Evolutionary conservation across 257 asterid genomes (phyloP).

Genomic region (Echites panduratus): DNA sequence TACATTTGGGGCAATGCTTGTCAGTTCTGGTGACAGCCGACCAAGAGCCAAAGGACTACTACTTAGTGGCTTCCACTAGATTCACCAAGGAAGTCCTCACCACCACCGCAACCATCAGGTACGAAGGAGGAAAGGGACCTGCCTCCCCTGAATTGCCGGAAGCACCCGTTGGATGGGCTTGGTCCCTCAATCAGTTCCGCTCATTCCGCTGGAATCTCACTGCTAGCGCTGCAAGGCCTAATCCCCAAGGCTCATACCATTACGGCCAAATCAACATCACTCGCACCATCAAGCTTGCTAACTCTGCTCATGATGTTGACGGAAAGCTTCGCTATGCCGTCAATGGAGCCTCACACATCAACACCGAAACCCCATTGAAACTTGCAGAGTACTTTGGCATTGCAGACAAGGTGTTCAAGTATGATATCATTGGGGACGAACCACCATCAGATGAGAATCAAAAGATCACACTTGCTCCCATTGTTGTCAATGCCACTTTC

Average conservation of each 20-base stretch:
- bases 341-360: conserved; percentile 50
- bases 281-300: conserved; percentile 43
- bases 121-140: conserved; percentile 28
- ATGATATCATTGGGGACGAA: conserved; percentile 35
- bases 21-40: conserved; percentile 52
- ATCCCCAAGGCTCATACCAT: conserved; percentile 68
- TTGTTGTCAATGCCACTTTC: conserved; percentile 45
- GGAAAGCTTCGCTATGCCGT: conserved; percentile 42
- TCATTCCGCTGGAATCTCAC: conserved; percentile 60
- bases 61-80: conserved; percentile 49
- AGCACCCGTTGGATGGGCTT: conserved; percentile 40
- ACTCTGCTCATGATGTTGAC: conserved; percentile 19
- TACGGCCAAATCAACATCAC: conserved; percentile 58
- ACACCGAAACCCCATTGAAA: conserved; percentile 50
- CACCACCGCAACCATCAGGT: conserved; percentile 40
- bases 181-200: conserved; percentile 58
- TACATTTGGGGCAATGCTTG: conserved; percentile 55
- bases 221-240: conserved; percentile 71
- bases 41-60: conserved; percentile 44
- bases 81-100: conserved; percentile 29
- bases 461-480: conserved; percentile 38
- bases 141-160: conserved; percentile 38
- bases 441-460: conserved; percentile 20
- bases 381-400: conserved; percentile 45
- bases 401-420: conserved; percentile 38